Base-by-base conservation (phyloP, 805 yeast species). In the Candida ponderosae region DNA sequence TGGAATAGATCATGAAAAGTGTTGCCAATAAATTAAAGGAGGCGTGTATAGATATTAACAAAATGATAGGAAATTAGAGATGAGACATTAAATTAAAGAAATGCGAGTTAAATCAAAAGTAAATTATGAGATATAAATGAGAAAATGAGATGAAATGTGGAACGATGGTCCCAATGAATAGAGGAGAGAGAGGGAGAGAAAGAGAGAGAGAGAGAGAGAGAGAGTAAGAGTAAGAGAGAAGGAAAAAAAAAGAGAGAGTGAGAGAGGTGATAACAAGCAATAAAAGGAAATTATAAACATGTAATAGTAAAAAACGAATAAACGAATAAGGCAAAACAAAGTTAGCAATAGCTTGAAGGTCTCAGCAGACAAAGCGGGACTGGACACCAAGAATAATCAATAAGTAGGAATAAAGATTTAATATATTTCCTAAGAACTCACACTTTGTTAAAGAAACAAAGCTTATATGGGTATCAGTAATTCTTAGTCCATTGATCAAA, bases 281-380 rank as follows among this genome's bases (percentile, higher is more conserved):
- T 19, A 35, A 32, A 33, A 32, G 30, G 37, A 33, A 16, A 19
- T 24, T 34, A 18, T 19, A 21, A 24, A 32, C 21, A 31, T 26
- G 20, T 19, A 18, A 29, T 33, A 27, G 29, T 11, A 34, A 24
- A 31, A 14, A 24, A 32, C 2, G 24, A 21, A 11, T 2, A 9
- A 21, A 21, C 11, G 24, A 21, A 21, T 21, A 21, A 21, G 11
- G 24, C 11, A 11, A 2, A 19, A 29, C 29, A 15, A 17, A 29
- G 17, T 15, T 29, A 17, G 8, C 31, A 15, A 10, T 15, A 29
- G 17, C 11, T 6, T 10, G 14, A 15, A 17, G 7, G n/a, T 14
- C 17, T 15, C 4, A 15, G 34, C 29, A 18, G 14, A 27, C 18
- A 27, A 14, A 27, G 9, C 13, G 13, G 20, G 24, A 11, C 23